Evolutionary conservation across 768 basidiomycete species (phyloP), one percentile per base, ranked within the genome.

Genomic region (Panaeolus cyanescens): DNA sequence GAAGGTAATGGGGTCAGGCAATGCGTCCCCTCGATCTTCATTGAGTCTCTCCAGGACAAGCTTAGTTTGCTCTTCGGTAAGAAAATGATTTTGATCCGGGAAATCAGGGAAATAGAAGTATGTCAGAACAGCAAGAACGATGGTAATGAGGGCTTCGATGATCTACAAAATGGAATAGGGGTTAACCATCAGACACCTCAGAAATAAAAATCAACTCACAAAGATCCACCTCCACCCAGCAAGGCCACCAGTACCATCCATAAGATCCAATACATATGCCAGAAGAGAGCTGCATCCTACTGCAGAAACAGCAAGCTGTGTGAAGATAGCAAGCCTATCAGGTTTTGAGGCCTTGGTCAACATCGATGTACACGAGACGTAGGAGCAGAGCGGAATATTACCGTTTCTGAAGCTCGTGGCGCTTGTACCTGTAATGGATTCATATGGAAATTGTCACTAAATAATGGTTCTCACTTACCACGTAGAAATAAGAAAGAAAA

Each of bases 321-420:
- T n/a, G 75, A 73, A 36, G 70, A 65, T 39, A 75, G 64, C 50
- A 74, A 73, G 61, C 76, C 37, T 39, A 39, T 39, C 12, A 12
- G 12, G 37, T 73, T 9, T 64, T 64, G 5, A 74, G 72, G n/a
- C n/a, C n/a, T n/a, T n/a, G n/a, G n/a, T n/a, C n/a, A n/a, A n/a
- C n/a, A n/a, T n/a, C n/a, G n/a, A n/a, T n/a, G n/a, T n/a, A n/a
- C n/a, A n/a, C n/a, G n/a, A n/a, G n/a, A n/a, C n/a, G n/a, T n/a
- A n/a, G n/a, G n/a, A n/a, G n/a, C n/a, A n/a, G n/a, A n/a, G n/a
- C n/a, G n/a, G n/a, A n/a, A n/a, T n/a, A n/a, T 4, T 76, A 65
- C 20, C 75, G 74, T 40, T 76, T 79, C 58, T 81, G 78, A 9
- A 80, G 77, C 64, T 81, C 80, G 55, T 77, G 72, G 2, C 79